Base-by-base conservation (phyloP, 2,329 filamentous ascomycete species). In the Ciborinia camelliae region DNA sequence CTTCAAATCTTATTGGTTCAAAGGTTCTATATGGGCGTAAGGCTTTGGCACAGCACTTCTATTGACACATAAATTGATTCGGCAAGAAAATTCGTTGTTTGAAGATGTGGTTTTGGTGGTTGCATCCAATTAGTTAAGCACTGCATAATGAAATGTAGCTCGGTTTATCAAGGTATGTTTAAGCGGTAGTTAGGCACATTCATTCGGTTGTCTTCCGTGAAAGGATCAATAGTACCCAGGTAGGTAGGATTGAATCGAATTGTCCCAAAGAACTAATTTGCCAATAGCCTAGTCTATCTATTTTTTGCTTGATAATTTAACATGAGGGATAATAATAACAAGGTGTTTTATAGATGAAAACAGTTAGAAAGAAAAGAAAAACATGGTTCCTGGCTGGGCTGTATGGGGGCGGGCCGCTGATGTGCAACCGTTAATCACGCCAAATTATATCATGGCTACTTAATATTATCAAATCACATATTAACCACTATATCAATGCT, bases 381-480 rank as follows among this genome's bases (percentile, higher is more conserved):
- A 28, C 15, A 60, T 50, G 43, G 23, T 60, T 50, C 26, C 20
- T 45, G 14, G 30, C 12, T 48, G 23, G 57, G 50, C n/a, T 26
- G 23, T 50, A 20, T 57, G 18, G 20, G 15, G 39, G 39, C 30
- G 15, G 51, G 32, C 15, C 30, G 43, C 62, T 59, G 26, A 39
- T 48, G 32, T 63, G 32, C 32, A 58, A 63, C 55, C 43, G 52
- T 48, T 59, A 32, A 62, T 52, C 59, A 62, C 45, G 59, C 59
- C 41, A 57, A 48, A 41, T 58, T 23, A 30, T 50, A 58, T 59
- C 52, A 58, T 63, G 23, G n/a, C 48, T 55, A 35, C 26, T 10
- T 54, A 26, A 55, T 62, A 41, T 62, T 62, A 62, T 32, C 50
- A 58, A 58, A 47, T 58, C 26, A n/a, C 45, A 58, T 52, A 63